These are phyloP conservation scores for Hypoxylon cercidicola DNA, from an alignment of 495 filamentous ascomycete species.

Conservation along the genomic window DNA sequence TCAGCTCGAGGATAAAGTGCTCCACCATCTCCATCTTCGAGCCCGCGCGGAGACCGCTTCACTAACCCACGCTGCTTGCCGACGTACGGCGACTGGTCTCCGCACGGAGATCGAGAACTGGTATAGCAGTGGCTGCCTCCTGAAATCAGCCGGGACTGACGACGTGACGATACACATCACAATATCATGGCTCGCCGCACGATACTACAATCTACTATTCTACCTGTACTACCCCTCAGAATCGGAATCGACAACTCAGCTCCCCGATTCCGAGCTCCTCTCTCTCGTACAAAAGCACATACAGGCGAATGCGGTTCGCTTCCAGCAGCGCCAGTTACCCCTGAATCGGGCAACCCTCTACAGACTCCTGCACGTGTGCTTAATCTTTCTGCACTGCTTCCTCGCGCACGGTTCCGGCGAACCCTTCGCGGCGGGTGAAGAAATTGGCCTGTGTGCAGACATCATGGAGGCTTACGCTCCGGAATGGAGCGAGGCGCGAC, in stretches of 20 bases:
- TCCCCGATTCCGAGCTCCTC: slow-evolving; percentile 34
- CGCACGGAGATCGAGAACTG: no score
- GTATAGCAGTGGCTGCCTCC: background rate
- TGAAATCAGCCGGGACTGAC: slow-evolving; percentile 33
- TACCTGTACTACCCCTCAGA: no score
- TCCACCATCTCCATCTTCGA: slow-evolving; percentile 28
- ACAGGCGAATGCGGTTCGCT: slow-evolving; percentile 38
- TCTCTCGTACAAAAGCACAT: slow-evolving; percentile 45
- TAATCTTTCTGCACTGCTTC: background rate
- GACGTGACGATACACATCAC: slow-evolving; percentile 46
- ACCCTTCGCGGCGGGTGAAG: no score
- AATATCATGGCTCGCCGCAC: slow-evolving; percentile 45
- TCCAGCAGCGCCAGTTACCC: slow-evolving; percentile 45
- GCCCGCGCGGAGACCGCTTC: slow-evolving; percentile 1
- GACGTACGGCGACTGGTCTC: no score
- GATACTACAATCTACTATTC: slow-evolving; percentile 45
- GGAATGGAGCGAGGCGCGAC: no score
- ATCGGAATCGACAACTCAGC: slow-evolving; percentile 7
- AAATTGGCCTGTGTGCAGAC: no score
- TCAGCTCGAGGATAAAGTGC: slow-evolving; percentile 44
- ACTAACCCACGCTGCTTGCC: background rate
- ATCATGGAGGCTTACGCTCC: no score
- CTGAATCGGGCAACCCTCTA: slow-evolving; percentile 46
- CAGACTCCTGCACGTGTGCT: slow-evolving; percentile 8
- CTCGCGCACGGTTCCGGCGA: no score